Evolutionary conservation across 768 basidiomycete species (phyloP), one percentile per base, ranked within the genome.

Genomic region (Melanogaster broomeanus): DNA sequence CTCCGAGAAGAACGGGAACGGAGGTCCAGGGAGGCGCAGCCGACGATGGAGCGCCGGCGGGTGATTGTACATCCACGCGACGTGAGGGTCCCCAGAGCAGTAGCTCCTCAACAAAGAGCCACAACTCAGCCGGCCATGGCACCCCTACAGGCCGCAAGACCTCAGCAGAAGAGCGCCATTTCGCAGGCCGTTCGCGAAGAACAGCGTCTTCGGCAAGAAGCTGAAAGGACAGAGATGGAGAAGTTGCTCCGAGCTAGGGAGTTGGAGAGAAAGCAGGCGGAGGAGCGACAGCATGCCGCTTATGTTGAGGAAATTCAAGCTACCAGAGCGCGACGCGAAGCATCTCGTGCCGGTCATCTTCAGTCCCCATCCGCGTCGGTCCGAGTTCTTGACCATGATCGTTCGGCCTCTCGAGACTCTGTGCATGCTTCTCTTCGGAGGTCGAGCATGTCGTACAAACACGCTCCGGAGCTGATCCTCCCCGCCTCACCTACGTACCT

Each of bases 271-370:
- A 70, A 61, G 44, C 64, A 63, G 38, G 67, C 72, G 52, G 82
- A 83, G 59, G 83, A 84, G 59, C 74, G 74, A 58, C 80, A 78
- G 59, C 76, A 76, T 39, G 55, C n/a, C n/a, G n/a, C 71, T 48
- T 86, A 80, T 61, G 71, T 74, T 13, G 85, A 86, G 43, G 81
- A 84, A 64, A 74, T 90, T 16, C 73, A 72, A 33, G 85, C 84
- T 27, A 71, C 87, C 3, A 76, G 89, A 56, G 53, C 72, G 37
- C 73, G 88, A 58, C 79, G 85, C 54, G 87, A 90, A 61, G 69
- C 75, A 3, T 69, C 74, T 48, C 78, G 84, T 61, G 74, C 72
- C 30, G 84, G 83, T 30, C 62, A 69, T 45, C 41, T 60, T 31
- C 50, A 66, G 51, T 50, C 64, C 37, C 44, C 43, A 11, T 53